Evolutionary conservation across 208 protist genomes (phyloP).

Genomic region (Tritrichomonas foetus): DNA sequence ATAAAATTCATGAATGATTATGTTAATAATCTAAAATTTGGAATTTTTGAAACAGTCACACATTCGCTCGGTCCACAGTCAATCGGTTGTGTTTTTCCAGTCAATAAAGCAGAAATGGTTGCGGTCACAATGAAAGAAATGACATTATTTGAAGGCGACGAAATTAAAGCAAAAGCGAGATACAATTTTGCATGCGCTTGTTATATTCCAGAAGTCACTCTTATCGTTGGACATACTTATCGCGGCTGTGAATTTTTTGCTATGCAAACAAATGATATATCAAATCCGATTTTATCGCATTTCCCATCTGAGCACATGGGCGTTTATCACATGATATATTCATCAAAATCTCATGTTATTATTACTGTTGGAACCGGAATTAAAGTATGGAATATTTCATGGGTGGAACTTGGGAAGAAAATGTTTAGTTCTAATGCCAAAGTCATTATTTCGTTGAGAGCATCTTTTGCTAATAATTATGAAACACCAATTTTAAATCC

Average conservation of each 20-base stretch:
- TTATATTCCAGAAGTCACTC: background rate
- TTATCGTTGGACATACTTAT: background rate
- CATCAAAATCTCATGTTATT: conserved; percentile 17
- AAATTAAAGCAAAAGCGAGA: too few species aligned
- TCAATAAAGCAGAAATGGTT: too few species aligned
- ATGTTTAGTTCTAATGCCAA: background rate
- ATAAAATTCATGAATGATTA: too few species aligned
- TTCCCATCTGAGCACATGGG: background rate
- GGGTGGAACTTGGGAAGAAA: background rate
- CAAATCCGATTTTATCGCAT: background rate
- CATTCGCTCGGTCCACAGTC: too few species aligned
- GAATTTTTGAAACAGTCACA: too few species aligned
- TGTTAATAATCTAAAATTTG: too few species aligned
- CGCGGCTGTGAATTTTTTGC: background rate
- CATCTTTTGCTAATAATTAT: background rate
- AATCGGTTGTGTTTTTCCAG: too few species aligned
- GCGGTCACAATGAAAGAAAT: too few species aligned
- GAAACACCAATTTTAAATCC: background rate
- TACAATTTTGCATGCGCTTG: background rate
- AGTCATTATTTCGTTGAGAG: background rate
- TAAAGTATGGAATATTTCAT: background rate
- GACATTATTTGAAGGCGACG: too few species aligned
- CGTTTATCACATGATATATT: conserved; percentile 34
- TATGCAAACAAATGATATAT: background rate
- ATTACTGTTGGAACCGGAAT: background rate